Evolutionary conservation across 148 eudicot genomes (phyloP).

Genomic region (Pouteria glomerata): DNA sequence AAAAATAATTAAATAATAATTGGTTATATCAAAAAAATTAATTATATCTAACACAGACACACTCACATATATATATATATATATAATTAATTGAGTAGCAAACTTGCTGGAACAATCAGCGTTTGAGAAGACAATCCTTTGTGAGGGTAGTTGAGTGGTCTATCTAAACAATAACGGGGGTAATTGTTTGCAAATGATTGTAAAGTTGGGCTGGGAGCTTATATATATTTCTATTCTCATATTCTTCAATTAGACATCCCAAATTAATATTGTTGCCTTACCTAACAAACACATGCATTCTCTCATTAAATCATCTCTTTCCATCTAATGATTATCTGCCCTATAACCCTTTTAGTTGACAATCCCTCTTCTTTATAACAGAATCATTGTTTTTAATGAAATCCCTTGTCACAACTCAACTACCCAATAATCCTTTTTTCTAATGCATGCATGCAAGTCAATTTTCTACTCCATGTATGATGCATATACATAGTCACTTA

Average conservation of each 20-base stretch:
- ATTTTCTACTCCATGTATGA: neutral
- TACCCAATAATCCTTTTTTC: too few species aligned
- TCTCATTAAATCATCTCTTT: neutral
- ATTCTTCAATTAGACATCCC: too few species aligned
- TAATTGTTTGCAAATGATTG: neutral
- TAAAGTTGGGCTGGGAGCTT: too few species aligned
- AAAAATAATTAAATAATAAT: too few species aligned
- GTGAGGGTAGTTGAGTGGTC: neutral
- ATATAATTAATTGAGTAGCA: too few species aligned
- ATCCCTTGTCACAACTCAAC: too few species aligned
- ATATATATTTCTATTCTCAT: too few species aligned
- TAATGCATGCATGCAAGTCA: too few species aligned
- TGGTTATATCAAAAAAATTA: too few species aligned
- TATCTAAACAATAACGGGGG: neutral
- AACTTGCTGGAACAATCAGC: neutral
- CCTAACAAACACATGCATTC: neutral
- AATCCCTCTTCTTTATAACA: too few species aligned
- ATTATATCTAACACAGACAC: neutral
- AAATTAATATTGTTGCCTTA: neutral
- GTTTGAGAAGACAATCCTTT: neutral
- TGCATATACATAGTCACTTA: neutral
- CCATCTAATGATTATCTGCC: neutral
- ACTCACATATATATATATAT: too few species aligned
- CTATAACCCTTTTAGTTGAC: neutral
- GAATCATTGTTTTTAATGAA: too few species aligned